Base-by-base conservation (phyloP, 345 rosid species). In the Melaleuca quinquenervia region DNA sequence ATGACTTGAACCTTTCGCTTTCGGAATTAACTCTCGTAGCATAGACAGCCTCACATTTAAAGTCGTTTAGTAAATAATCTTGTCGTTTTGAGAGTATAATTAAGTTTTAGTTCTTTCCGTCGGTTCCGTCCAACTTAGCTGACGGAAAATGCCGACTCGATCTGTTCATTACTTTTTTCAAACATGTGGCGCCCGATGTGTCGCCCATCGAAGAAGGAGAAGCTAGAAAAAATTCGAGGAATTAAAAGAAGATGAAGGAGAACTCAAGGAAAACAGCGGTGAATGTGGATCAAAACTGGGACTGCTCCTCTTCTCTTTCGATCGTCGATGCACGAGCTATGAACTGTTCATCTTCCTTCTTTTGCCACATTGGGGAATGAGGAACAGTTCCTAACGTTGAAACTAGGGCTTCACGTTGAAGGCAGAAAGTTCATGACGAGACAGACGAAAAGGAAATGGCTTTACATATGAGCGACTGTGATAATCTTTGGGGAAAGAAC, bases 101-200 rank as follows among this genome's bases (percentile, higher is more conserved):
- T 70, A 18, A 18, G 1, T 8, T 1, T 70, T 70, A 70, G 0
- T 3, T 6, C 41, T 58, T 5, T 13, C 12, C 16, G 7, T 6
- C 7, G n/a, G 12, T n/a, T 12, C 32, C n/a, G n/a, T 6, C 2
- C 12, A n/a, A 12, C 12, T 58, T 58, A 15, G 8, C 5, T 58
- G 1, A n/a, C 8, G 0, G 8, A 58, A 58, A 58, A 58, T 58
- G 16, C 1, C 3, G 1, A n/a, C 18, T 3, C 2, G 8, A 58
- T 8, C n/a, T n/a, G 41, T 13, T 58, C 13, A n/a, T 58, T 13
- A 58, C 32, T n/a, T 58, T 58, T 14, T 58, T 58, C 18, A 13
- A 13, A 58, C 36, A n/a, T 1, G 12, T n/a, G 70, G 14, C 11
- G 13, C 32, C 26, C 10, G 62, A 24, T 41, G 41, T 41, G 41